Percentiles rank a stretch among this genome's conserved stretches.
These are phyloP conservation scores for Magnaporthiopsis rhizophila DNA, from an alignment of 2,329 filamentous ascomycete genomes.

Conservation along the genomic window DNA sequence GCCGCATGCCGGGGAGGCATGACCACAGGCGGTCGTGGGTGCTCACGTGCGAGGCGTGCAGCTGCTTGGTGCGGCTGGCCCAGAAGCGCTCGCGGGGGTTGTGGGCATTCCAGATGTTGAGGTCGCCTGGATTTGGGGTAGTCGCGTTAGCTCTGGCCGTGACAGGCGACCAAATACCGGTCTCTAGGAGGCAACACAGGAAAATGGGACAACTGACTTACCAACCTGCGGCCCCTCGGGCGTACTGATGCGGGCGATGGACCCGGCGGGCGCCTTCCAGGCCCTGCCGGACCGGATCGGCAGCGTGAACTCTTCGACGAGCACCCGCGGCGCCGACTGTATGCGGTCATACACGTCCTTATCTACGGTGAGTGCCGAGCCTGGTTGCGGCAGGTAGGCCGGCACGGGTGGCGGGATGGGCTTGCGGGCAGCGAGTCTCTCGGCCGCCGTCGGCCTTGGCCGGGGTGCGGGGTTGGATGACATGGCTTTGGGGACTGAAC, in stretches of 20 bases:
- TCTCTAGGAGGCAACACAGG: no score
- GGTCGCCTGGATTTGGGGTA: constrained; percentile 51
- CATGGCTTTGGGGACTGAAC: not conserved
- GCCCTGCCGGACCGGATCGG: constrained; percentile 67
- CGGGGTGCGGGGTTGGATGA: not conserved
- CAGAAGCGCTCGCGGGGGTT: constrained; percentile 78
- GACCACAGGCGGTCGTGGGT: constrained; percentile 71
- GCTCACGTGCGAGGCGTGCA: constrained; percentile 68
- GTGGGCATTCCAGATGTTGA: constrained; percentile 72
- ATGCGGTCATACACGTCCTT: constrained; percentile 52
- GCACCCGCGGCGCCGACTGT: constrained; percentile 34
- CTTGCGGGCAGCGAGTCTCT: constrained; percentile 3
- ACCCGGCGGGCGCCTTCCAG: constrained; percentile 61
- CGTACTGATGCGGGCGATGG: constrained; percentile 65
- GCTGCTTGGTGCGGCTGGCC: constrained; percentile 69
- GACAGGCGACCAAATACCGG: no score
- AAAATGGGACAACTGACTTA: constrained; percentile 13
- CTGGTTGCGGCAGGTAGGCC: constrained; percentile 5
- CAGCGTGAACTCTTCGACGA: constrained; percentile 49
- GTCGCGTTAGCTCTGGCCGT: constrained; percentile 21
- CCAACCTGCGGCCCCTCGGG: constrained; percentile 69
- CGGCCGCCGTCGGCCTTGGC: constrained; percentile 1
- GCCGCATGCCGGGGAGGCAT: constrained; percentile 67
- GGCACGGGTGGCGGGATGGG: constrained; percentile 6
- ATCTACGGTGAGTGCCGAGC: constrained; percentile 26